A percentile compares a stretch with the other conserved stretches of the same genome.
phyloP scores from a whole-genome alignment of 495 filamentous ascomycete species.

The Eremomyces bilateralis region DNA sequence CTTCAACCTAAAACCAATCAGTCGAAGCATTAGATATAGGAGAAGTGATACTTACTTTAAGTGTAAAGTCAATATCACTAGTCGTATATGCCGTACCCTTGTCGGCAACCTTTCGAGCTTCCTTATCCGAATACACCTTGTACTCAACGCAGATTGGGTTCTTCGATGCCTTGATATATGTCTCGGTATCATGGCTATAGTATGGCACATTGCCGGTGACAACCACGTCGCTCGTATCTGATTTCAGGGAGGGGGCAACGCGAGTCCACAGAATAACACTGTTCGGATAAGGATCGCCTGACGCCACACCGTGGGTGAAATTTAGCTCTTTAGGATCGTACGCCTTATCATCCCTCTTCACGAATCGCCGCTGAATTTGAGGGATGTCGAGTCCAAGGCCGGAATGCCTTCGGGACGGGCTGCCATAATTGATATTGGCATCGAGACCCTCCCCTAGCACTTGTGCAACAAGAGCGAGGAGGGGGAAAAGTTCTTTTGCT shows the following conservation, averaged over 20 bases:
- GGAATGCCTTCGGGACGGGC: conserved; percentile 35
- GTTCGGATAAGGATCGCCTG: conserved; percentile 41
- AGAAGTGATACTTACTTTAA: no score
- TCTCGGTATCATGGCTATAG: conserved; percentile 33
- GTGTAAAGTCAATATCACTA: conserved; percentile 46
- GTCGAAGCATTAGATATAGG: no score
- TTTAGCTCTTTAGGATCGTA: conserved; percentile 18
- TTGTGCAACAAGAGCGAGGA: no score
- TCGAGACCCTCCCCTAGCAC: no score
- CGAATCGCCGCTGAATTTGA: conserved; percentile 22
- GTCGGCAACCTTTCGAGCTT: conserved; percentile 20
- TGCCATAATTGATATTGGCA: conserved; percentile 34
- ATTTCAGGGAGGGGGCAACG: conserved; percentile 28
- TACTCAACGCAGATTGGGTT: conserved; percentile 39
- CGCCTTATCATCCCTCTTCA: conserved; percentile 12
- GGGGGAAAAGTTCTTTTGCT: no score
- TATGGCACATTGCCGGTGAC: conserved; percentile 30
- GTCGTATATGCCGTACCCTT: conserved; percentile 35
- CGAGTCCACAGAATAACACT: conserved; percentile 49
- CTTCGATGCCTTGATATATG: conserved; percentile 26
- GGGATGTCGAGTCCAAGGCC: conserved; percentile 30
- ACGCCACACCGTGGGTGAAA: conserved; percentile 49
- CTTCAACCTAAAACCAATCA: conserved; percentile 28
- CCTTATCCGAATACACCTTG: conserved; percentile 22
- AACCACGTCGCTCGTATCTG: conserved; percentile 32